Conservation (phyloP, 2,329 filamentous ascomycete genomes). For the Botrytis cinerea region DNA sequence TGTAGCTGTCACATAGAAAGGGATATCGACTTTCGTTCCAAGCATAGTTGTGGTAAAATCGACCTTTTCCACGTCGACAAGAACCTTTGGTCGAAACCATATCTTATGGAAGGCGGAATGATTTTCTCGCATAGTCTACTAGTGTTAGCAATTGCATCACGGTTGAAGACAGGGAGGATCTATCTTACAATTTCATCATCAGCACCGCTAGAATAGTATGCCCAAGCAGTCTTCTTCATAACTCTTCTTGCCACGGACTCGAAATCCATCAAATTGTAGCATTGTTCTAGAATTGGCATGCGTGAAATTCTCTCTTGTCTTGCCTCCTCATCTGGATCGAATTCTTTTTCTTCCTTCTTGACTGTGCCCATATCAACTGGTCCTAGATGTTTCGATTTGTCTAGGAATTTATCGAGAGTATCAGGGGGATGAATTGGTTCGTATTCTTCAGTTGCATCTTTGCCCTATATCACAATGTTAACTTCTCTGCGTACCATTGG, state of each 20-base stretch:
- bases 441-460: constrained; percentile 90
- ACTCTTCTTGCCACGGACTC: constrained; percentile 85
- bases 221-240: constrained; percentile 98
- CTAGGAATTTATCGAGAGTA: constrained; percentile 82
- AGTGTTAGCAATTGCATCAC: constrained; percentile 27
- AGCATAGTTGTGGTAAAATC: constrained; percentile 93
- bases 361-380: constrained; percentile 85
- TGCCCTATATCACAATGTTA: constrained; percentile 53
- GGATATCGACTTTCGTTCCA: constrained; percentile 77
- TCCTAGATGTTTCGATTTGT: constrained; percentile 84
- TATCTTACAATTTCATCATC: constrained; percentile 80
- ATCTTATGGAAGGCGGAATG: constrained; percentile 96
- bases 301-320: constrained; percentile 71
- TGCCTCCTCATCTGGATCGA: constrained; percentile 70
- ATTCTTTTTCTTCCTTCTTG: constrained; percentile 62
- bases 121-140: constrained; percentile 88
- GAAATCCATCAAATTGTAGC: constrained; percentile 94
- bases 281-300: constrained; percentile 82
- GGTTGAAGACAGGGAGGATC: neutral
- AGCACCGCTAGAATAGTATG: constrained; percentile 93
- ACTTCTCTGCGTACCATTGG: neutral
- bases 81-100: constrained; percentile 88
- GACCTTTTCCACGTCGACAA: constrained; percentile 86
- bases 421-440: constrained; percentile 88
- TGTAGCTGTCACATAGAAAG: constrained; percentile 96